Base-by-base conservation (phyloP, 495 filamentous ascomycete genomes). In the Hyaloscypha hepaticicola region DNA sequence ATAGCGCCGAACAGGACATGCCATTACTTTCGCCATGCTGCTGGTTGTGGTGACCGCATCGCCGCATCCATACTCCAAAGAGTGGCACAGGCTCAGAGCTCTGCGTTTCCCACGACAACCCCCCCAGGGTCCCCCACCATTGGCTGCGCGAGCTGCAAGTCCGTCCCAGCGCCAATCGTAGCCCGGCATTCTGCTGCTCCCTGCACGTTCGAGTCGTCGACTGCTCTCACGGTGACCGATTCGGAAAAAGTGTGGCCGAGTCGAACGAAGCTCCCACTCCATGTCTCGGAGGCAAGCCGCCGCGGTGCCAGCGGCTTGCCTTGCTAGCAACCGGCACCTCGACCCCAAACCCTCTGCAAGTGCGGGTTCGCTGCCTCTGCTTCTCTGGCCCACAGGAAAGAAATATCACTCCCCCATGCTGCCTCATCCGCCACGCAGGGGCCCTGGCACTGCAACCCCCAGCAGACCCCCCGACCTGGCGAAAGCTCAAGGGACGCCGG, bases 161-260 rank as follows among this genome's bases (percentile, higher is more conserved):
- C 38, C 38, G 19, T 1, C 6, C 38, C 38, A 45, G 38, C 38
- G 16, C 38, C 38, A 45, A 45, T 45, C 38, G 38, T 4, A 45
- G 38, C 9, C 11, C 38, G 38, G 38, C 38, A 4, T 14, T 45
- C 38, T 8, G 38, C 38, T 16, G 38, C 38, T 45, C 38, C 38
- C 38, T 45, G 38, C 38, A 45, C 38, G 38, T n/a, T n/a, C n/a
- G n/a, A n/a, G n/a, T n/a, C n/a, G n/a, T 16, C 38, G 38, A 16
- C 38, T 3, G 38, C 38, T 45, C 38, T 45, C 6, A 16, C 14
- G 38, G 6, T 45, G 58, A 66, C 65, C 16, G 26, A 65, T 62
- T 53, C 68, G 68, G 68, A 58, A 57, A 70, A 66, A 62, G 68
- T 61, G 60, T 70, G 64, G 64, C 64, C 68, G 64, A 64, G 58